These are phyloP conservation scores for Carex sylvatica DNA, from an alignment of 202 grass and related monocot genomes.

Conservation along the genomic window DNA sequence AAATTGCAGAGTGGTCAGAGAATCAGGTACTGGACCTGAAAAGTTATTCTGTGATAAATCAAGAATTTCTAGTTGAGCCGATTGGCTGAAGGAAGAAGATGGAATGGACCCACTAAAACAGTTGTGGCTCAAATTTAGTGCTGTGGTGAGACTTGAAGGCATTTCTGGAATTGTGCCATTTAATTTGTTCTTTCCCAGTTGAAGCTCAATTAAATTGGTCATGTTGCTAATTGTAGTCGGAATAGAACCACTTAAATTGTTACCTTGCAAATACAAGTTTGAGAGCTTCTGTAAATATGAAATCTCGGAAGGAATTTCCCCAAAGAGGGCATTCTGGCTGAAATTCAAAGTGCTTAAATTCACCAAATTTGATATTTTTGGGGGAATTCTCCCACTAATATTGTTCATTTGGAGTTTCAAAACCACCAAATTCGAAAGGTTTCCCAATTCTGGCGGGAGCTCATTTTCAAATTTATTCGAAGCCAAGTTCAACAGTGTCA, in stretches of 20 bases:
- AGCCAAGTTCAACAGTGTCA: conserved; percentile 59
- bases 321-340: conserved; percentile 47
- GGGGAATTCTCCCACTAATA: conserved; percentile 35
- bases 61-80: conserved; percentile 46
- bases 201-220: conserved; percentile 35
- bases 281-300: conserved; percentile 27
- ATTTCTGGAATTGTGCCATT: conserved; percentile 51
- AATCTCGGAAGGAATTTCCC: conserved; percentile 31
- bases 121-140: conserved; percentile 19
- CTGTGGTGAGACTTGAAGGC: conserved; percentile 8
- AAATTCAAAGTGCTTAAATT: conserved; percentile 55
- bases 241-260: conserved; percentile 43
- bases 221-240: conserved; percentile 27
- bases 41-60: conserved; percentile 79
- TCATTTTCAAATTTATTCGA: conserved; percentile 35
- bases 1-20: not conserved
- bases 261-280: conserved; percentile 41
- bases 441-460: conserved; percentile 28
- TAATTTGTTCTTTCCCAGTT: conserved; percentile 48
- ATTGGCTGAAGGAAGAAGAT: not conserved
- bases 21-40: conserved; percentile 38
- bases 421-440: conserved; percentile 42
- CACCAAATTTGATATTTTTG: conserved; percentile 17
- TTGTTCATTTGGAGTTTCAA: conserved; percentile 51
- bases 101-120: conserved; percentile 40